Conservation (phyloP, 2,329 filamentous ascomycete species). For the Epichloe brachyelytri region DNA sequence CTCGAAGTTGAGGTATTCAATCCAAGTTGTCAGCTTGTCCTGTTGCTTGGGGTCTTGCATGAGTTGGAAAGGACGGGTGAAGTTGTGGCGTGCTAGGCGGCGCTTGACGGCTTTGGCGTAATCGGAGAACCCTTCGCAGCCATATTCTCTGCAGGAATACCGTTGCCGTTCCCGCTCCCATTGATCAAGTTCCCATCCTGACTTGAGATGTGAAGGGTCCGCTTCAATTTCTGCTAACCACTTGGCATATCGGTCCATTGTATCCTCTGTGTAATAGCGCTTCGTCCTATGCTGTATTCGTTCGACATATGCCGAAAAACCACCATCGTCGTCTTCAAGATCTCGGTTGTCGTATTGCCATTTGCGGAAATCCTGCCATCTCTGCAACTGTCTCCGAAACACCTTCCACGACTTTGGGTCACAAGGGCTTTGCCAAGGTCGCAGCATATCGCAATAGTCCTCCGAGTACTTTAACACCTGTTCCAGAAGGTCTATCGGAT, state of each 20-base stretch:
- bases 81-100: conserved; percentile 15
- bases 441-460: neutral
- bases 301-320: conserved; percentile 4
- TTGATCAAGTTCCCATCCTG: neutral
- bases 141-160: too few species aligned
- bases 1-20: conserved; percentile 21
- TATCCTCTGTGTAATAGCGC: neutral
- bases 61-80: conserved; percentile 16
- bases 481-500: neutral
- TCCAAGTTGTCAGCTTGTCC: conserved; percentile 21
- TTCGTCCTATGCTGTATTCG: neutral
- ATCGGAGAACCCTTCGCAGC: conserved; percentile 7
- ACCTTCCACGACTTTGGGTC: neutral
- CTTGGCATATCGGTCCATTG: too few species aligned
- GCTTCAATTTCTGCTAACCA: too few species aligned
- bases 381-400: conserved; percentile 13
- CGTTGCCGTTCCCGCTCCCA: conserved; percentile 3
- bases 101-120: conserved; percentile 12
- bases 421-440: neutral
- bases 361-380: conserved; percentile 17
- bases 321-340: conserved; percentile 3
- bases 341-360: conserved; percentile 15
- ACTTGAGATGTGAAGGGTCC: too few species aligned
- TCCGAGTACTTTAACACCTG: neutral
- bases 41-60: conserved; percentile 15